Conservation (phyloP, 2,329 filamentous ascomycete genomes). For the Xylaria sp. region DNA sequence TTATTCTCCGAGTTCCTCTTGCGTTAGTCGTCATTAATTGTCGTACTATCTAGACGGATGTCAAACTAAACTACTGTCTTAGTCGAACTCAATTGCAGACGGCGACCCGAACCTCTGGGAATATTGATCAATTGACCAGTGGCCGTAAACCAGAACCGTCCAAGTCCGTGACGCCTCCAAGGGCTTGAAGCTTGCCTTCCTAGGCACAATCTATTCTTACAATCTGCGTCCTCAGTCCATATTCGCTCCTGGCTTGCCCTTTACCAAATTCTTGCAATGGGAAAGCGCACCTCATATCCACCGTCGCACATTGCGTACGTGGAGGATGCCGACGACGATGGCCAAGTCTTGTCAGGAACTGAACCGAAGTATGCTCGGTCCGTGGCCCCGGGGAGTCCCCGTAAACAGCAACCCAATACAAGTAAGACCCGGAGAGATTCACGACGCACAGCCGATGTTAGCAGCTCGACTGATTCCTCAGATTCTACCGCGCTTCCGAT, state of each 20-base stretch:
- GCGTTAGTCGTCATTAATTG: neutral
- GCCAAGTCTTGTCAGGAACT: constrained; percentile 48
- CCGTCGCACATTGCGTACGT: constrained; percentile 47
- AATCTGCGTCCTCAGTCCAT: constrained; percentile 30
- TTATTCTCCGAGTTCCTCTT: neutral
- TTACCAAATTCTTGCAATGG: constrained; percentile 46
- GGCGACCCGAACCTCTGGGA: constrained; percentile 2
- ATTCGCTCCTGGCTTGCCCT: constrained; percentile 20
- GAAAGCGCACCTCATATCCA: constrained; percentile 42
- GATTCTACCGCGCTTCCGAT: constrained; percentile 46
- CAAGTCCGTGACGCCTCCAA: neutral
- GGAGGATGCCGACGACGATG: constrained; percentile 59
- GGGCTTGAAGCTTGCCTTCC: constrained; percentile 16
- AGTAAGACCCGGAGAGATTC: constrained; percentile 53
- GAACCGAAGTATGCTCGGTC: constrained; percentile 54
- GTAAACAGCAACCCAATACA: constrained; percentile 59
- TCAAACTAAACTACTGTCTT: constrained; percentile 5
- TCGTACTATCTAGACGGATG: neutral
- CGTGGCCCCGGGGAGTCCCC: constrained; percentile 50
- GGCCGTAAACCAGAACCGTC: neutral
- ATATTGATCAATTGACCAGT: constrained; percentile 10
- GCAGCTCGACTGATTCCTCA: constrained; percentile 44
- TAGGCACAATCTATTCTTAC: constrained; percentile 19
- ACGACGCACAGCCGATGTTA: constrained; percentile 44
- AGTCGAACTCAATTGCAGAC: constrained; percentile 20